Evolutionary conservation across 768 basidiomycete species (phyloP), one percentile per base, ranked within the genome.

Genomic region (Trametes gibbosa): DNA sequence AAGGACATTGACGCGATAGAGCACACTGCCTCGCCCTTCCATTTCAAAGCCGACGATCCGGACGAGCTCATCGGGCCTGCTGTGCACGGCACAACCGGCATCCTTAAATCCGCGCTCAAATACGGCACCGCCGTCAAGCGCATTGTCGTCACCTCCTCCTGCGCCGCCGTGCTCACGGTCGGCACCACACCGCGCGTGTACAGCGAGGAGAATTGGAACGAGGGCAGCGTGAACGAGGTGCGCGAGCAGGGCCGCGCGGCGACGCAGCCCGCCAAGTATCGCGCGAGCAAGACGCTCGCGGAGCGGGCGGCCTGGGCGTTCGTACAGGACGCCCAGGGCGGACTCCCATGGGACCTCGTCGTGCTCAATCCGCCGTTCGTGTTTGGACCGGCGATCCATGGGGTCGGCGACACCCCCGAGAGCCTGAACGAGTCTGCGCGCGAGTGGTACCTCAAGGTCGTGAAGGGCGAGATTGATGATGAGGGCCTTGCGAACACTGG

Each of bases 1-100:
- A 82, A 85, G 69, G 89, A 80, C 1, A 84, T 92, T 8, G 85
- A 90, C 58, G 91, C 80, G 0, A 82, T 94, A 50, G 79, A 75
- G 37, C 90, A 90, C 65, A 83, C 78, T 3, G 87, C 87, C 0
- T 89, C 87, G 0, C 88, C 89, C 0, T 79, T 84, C 65, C 73
- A 79, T 53, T 60, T 75, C 24, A 72, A 78, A 1, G 77, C 74
- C 1, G 72, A 75, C n/a, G 77, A 84, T 39, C 73, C 76, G 3
- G 62, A 72, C 14, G 85, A 89, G 59, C 65, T 90, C 39, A 84
- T 90, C 61, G 70, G 69, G 17, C 91, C 92, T 5, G 91, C 91
- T 24, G 81, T 92, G 3, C 73, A 82, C 2, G 90, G 91, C 1
- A 92, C 90, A 0, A 65, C 81, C 1, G 77, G 83, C 6, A 75